Evolutionary conservation across 139 green algal species (phyloP).

Genomic region (Dunaliella primolecta): DNA sequence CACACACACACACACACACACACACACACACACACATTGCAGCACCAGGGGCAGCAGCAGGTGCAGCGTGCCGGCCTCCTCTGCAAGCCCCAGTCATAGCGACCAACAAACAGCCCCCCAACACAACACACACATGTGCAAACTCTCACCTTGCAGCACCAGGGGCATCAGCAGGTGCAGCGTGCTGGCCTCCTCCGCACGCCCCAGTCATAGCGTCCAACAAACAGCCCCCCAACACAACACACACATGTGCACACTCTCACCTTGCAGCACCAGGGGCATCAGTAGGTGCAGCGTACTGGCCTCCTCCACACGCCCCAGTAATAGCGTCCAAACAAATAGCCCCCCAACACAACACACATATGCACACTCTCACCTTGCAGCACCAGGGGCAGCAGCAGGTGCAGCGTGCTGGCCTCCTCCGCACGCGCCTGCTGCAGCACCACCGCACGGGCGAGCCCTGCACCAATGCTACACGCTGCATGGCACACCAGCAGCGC

Average conservation of each 20-base stretch:
- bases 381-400: slow-evolving; percentile 28
- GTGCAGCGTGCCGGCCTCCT: too few species aligned
- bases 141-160: slow-evolving; percentile 24
- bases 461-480: background rate
- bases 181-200: slow-evolving; percentile 9
- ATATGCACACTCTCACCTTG: slow-evolving; percentile 15
- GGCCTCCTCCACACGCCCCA: slow-evolving; percentile 8
- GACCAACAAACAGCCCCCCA: background rate
- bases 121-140: background rate
- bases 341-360: background rate
- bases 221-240: background rate
- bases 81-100: too few species aligned
- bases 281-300: background rate
- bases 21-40: too few species aligned
- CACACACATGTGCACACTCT: background rate
- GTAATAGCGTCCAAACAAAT: too few species aligned
- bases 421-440: background rate
- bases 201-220: too few species aligned
- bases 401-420: background rate
- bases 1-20: too few species aligned
- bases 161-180: background rate
- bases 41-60: slow-evolving; percentile 1
- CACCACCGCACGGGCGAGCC: slow-evolving; percentile 14
- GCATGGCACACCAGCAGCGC: slow-evolving; percentile 16
- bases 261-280: background rate